Conservation (phyloP, 2,329 filamentous ascomycete genomes). For the Neofusicoccum laricinum region DNA sequence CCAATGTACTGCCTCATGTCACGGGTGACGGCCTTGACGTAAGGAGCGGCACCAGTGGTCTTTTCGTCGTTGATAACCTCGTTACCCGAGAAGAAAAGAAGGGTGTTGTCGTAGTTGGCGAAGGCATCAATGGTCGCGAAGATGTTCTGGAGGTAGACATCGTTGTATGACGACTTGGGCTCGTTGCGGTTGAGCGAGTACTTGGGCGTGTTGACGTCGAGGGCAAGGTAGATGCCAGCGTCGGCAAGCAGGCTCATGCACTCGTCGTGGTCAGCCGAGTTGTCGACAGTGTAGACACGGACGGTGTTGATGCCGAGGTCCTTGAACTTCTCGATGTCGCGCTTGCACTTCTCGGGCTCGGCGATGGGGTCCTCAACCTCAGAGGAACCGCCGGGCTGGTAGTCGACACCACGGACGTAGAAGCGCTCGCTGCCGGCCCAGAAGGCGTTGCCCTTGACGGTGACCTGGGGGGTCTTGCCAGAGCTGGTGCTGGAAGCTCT, state of each 20-base stretch:
- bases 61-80: conserved; percentile 69
- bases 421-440: conserved; percentile 61
- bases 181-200: conserved; percentile 81
- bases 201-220: conserved; percentile 86
- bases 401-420: conserved; percentile 63
- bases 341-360: conserved; percentile 66
- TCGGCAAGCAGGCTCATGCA: conserved; percentile 81
- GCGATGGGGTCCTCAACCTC: conserved; percentile 71
- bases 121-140: conserved; percentile 82
- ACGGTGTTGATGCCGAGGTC: conserved; percentile 86
- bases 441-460: conserved; percentile 65
- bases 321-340: conserved; percentile 79
- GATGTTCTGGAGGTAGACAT: conserved; percentile 77
- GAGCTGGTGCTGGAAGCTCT: conserved; percentile 38
- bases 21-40: conserved; percentile 68
- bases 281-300: conserved; percentile 91
- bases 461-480: conserved; percentile 51
- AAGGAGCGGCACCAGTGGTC: conserved; percentile 65
- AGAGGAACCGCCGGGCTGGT: conserved; percentile 64
- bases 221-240: conserved; percentile 86
- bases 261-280: conserved; percentile 73
- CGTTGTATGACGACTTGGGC: conserved; percentile 79
- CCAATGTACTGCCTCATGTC: conserved; percentile 80
- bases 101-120: conserved; percentile 76
- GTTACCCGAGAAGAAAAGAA: conserved; percentile 80